phyloP scores from a whole-genome alignment of 192 early-diverging fungal genomes.

The Gryganskiella cystojenkinii region DNA sequence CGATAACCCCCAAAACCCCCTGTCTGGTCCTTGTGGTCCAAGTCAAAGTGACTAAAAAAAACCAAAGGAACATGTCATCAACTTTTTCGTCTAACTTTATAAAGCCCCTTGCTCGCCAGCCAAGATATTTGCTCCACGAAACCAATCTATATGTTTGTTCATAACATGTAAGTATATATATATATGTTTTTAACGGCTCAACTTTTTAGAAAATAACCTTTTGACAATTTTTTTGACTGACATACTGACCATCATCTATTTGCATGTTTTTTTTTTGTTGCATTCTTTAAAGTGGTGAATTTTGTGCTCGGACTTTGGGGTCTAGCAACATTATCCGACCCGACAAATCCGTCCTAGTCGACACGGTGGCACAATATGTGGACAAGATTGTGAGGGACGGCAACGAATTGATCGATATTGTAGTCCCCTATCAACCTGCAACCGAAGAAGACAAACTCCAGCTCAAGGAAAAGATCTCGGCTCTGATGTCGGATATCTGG shows the following conservation, averaged over 20 bases:
- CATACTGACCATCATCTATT: too few species aligned
- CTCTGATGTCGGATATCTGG: conserved; percentile 49
- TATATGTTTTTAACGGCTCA: background rate
- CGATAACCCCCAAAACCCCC: too few species aligned
- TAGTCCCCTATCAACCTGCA: conserved; percentile 37
- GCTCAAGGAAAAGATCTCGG: conserved; percentile 40
- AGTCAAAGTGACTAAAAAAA: too few species aligned
- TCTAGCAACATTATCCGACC: conserved; percentile 36
- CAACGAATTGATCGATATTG: conserved; percentile 38
- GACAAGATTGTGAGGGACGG: conserved; percentile 37
- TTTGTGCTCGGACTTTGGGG: conserved; percentile 31
- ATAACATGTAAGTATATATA: conserved; percentile 44
- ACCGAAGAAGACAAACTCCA: conserved; percentile 34
- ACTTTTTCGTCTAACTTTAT: background rate
- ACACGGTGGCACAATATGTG: conserved; percentile 43
- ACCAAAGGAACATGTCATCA: too few species aligned
- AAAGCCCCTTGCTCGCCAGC: conserved; percentile 12
- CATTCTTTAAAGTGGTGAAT: conserved; percentile 24
- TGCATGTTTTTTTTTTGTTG: conserved; percentile 5
- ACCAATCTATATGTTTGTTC: conserved; percentile 54
- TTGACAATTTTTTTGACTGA: too few species aligned
- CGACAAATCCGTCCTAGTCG: conserved; percentile 38
- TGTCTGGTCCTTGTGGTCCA: too few species aligned
- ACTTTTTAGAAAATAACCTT: too few species aligned
- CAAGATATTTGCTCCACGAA: conserved; percentile 28